Evolutionary conservation across 306 rosid genomes (phyloP).

Genomic region (Cucumis cinereus): DNA sequence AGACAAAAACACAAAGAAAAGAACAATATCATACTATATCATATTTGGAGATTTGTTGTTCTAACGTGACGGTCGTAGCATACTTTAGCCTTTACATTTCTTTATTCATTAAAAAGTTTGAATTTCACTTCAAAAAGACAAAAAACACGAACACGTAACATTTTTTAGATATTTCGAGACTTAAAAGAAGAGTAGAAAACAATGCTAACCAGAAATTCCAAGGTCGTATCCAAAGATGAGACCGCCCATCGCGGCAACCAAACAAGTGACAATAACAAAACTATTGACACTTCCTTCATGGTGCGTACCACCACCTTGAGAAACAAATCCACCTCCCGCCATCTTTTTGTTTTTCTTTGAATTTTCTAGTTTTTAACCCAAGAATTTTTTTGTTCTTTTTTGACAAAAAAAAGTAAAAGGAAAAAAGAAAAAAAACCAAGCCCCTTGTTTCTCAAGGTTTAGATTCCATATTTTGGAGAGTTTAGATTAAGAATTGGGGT

Average conservation of each 20-base stretch:
- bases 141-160: background rate
- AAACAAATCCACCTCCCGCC: conserved; percentile 23
- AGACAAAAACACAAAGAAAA: background rate
- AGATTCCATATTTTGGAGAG: background rate
- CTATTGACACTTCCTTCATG: conserved; percentile 15
- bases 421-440: background rate
- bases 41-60: background rate
- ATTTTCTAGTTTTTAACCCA: background rate
- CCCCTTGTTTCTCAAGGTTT: background rate
- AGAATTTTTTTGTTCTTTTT: background rate
- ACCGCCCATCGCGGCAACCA: conserved; percentile 41
- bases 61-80: background rate
- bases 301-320: conserved; percentile 9
- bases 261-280: conserved; percentile 19
- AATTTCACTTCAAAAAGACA: background rate
- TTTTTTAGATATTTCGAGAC: too few relatives aligned
- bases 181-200: background rate
- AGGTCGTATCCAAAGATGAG: conserved; percentile 39
- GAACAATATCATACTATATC: background rate
- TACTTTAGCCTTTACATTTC: background rate
- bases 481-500: background rate
- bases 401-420: background rate
- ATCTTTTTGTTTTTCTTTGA: background rate
- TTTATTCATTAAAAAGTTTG: background rate
- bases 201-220: conserved; percentile 23